A percentile compares a stretch with the other conserved stretches of the same genome.
Conservation (phyloP, 306 rosid species). For the Leucaena leucocephala region DNA sequence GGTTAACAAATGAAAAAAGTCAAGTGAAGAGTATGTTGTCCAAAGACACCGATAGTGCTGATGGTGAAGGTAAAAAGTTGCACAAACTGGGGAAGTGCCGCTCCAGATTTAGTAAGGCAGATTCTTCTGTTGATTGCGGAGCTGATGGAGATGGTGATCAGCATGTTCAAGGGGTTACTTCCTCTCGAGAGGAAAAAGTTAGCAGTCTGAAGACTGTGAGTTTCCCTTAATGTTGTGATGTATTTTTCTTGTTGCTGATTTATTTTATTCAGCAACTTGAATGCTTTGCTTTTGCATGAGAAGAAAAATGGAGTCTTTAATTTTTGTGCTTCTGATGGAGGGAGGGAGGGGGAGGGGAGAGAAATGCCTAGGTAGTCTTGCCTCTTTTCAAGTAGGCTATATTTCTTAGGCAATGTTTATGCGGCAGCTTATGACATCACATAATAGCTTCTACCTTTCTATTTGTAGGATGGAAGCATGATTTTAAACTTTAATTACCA, state of each 20-base stretch:
- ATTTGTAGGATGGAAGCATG: neutral
- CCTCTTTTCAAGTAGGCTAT: constrained; percentile 30
- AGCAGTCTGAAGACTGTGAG: constrained; percentile 98
- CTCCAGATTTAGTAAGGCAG: constrained; percentile 70
- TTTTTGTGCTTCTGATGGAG: neutral
- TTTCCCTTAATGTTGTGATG: constrained; percentile 18
- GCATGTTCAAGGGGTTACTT: constrained; percentile 76
- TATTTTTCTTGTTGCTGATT: neutral
- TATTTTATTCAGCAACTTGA: constrained; percentile 18
- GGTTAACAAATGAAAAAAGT: constrained; percentile 60
- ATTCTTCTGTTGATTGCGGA: constrained; percentile 70
- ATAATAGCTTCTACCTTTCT: constrained; percentile 14
- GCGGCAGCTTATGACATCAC: neutral
- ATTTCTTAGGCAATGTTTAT: constrained; percentile 7
- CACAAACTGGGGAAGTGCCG: constrained; percentile 73
- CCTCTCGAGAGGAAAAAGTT: constrained; percentile 93
- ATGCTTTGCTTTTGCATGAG: neutral
- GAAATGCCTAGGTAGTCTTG: neutral
- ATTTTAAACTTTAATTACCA: neutral
- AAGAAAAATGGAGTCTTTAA: neutral
- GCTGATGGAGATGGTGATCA: constrained; percentile 81
- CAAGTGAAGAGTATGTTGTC: constrained; percentile 61
- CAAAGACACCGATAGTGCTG: constrained; percentile 58
- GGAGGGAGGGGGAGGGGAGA: too few species aligned
- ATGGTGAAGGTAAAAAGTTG: constrained; percentile 67